phyloP scores from a whole-genome alignment of 139 green algal genomes.

The Zygnema cylindricum region DNA sequence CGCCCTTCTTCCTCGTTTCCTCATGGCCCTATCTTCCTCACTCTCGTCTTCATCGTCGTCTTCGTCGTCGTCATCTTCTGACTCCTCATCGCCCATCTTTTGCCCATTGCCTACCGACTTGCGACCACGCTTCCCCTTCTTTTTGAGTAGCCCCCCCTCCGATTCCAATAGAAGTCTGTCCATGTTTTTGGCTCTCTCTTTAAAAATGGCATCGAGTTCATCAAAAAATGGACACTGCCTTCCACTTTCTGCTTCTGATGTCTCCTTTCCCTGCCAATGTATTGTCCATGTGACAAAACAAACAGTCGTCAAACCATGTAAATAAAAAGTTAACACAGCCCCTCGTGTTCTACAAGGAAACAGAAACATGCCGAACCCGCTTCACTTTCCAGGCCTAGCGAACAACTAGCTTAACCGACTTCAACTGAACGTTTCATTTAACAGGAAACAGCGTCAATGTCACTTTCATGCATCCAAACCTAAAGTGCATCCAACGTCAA shows the following conservation, averaged over 20 bases:
- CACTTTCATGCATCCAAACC: no score
- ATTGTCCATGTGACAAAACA: no score
- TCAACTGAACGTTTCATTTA: no score
- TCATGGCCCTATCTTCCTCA: slow-evolving; percentile 6
- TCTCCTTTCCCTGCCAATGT: slow-evolving; percentile 44
- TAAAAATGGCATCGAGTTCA: slow-evolving; percentile 58
- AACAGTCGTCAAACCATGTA: no score
- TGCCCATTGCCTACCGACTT: background rate
- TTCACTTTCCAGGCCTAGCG: no score
- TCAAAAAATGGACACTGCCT: slow-evolving; percentile 46
- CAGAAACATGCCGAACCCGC: no score
- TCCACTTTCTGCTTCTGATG: slow-evolving; percentile 20
- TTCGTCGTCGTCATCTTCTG: slow-evolving; percentile 40
- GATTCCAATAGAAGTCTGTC: slow-evolving; percentile 31
- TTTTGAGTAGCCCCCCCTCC: slow-evolving; percentile 7
- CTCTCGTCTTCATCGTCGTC: slow-evolving; percentile 48
- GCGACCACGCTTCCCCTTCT: slow-evolving; percentile 9
- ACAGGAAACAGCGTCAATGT: no score
- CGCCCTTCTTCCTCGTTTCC: slow-evolving; percentile 14
- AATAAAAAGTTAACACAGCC: no score
- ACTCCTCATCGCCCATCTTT: slow-evolving; percentile 6
- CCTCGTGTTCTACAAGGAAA: no score
- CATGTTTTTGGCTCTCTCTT: slow-evolving; percentile 51
- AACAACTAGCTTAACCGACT: no score
- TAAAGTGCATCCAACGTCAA: no score